Evolutionary conservation across 192 early-diverging fungal genomes (phyloP).

Genomic region (Backusella sp.): DNA sequence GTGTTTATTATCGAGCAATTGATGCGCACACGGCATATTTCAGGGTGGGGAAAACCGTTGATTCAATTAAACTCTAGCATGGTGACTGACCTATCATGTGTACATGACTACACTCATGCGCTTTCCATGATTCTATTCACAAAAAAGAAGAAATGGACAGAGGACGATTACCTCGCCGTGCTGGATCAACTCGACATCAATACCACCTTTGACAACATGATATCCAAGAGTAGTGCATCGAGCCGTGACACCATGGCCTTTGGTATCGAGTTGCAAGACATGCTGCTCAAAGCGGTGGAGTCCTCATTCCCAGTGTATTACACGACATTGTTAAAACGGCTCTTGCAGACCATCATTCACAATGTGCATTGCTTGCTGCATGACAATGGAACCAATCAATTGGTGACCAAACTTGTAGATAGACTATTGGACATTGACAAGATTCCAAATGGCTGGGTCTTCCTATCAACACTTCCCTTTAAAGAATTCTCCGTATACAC

Average conservation of each 20-base stretch:
- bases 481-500: conserved; percentile 21
- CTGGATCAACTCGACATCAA: conserved; percentile 45
- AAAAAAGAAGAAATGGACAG: conserved; percentile 11
- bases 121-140: not conserved
- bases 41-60: not conserved
- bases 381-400: not conserved
- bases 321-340: conserved; percentile 19
- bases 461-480: conserved; percentile 29
- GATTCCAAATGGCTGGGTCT: conserved; percentile 17
- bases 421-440: conserved; percentile 5
- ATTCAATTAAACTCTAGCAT: not conserved
- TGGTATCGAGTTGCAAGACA: not conserved
- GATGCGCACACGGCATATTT: not conserved
- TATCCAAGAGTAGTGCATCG: not conserved
- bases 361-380: conserved; percentile 22
- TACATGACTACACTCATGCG: not conserved
- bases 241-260: too few relatives aligned
- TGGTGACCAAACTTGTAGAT: conserved; percentile 3
- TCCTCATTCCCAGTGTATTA: not conserved
- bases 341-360: conserved; percentile 43
- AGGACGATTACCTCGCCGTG: conserved; percentile 42
- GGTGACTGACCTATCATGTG: not conserved
- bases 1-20: not conserved
- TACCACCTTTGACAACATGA: conserved; percentile 26
- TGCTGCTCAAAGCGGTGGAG: not conserved